These are phyloP conservation scores for Nannizzia gypsea DNA, from an alignment of 2,329 filamentous ascomycete species.

Conservation along the genomic window DNA sequence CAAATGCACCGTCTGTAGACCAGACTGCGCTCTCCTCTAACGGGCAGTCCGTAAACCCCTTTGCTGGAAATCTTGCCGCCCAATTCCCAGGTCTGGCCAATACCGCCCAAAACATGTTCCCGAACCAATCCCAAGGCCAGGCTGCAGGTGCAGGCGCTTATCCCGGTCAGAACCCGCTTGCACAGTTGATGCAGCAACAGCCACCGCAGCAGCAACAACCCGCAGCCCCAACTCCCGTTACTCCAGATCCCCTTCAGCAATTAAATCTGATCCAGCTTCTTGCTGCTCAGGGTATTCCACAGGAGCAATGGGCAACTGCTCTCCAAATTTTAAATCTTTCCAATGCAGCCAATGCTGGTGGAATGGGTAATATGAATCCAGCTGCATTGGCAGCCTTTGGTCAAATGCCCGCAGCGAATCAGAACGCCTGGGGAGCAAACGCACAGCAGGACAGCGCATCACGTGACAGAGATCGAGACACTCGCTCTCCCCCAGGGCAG, in stretches of 20 bases:
- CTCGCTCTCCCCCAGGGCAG: conserved; percentile 50
- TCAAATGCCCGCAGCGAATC: conserved; percentile 13
- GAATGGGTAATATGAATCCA: conserved; percentile 26
- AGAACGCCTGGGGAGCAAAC: conserved; percentile 17
- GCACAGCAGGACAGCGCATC: conserved; percentile 19
- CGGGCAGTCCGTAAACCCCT: conserved; percentile 50
- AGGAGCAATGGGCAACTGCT: conserved; percentile 61
- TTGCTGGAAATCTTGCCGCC: conserved; percentile 36
- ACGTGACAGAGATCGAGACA: conserved; percentile 42
- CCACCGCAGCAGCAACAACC: conserved; percentile 21
- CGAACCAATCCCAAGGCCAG: conserved; percentile 30
- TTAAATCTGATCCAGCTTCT: conserved; percentile 64
- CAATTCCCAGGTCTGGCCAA: conserved; percentile 38
- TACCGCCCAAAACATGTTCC: conserved; percentile 26
- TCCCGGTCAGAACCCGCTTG: conserved; percentile 31
- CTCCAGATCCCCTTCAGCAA: conserved; percentile 52
- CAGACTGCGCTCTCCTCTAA: conserved; percentile 30
- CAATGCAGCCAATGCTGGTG: conserved; percentile 20
- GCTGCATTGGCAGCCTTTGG: conserved; percentile 36
- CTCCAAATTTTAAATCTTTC: conserved; percentile 40
- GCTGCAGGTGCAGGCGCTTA: conserved; percentile 18
- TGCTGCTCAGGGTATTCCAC: conserved; percentile 60
- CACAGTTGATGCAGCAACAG: conserved; percentile 15
- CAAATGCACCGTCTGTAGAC: conserved; percentile 35
- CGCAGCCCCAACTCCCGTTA: conserved; percentile 31